These are phyloP conservation scores for Gaertneriomyces semiglobifer DNA, from an alignment of 192 early-diverging fungal species.

Conservation along the genomic window DNA sequence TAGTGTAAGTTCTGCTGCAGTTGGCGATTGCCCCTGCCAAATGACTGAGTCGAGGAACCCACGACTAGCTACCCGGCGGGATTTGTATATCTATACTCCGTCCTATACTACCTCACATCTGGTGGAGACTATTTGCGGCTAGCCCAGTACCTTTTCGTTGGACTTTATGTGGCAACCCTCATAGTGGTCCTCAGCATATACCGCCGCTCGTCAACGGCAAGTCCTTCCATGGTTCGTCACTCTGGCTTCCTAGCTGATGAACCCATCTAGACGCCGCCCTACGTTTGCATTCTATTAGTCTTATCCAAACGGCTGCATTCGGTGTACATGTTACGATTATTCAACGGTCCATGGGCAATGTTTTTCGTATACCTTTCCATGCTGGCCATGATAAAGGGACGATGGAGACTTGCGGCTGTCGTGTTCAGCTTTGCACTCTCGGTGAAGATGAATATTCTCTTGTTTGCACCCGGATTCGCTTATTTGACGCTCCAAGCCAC, in stretches of 20 bases:
- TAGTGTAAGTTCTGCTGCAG: slow-evolving; percentile 61
- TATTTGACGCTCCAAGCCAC: slow-evolving; percentile 55
- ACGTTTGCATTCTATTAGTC: slow-evolving; percentile 58
- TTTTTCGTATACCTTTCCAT: slow-evolving; percentile 69
- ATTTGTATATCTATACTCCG: slow-evolving; percentile 82
- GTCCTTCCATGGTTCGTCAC: not conserved
- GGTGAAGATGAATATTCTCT: slow-evolving; percentile 92
- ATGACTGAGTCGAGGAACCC: too few species aligned
- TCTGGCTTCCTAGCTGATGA: not conserved
- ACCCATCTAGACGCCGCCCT: slow-evolving; percentile 57
- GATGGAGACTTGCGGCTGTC: slow-evolving; percentile 50
- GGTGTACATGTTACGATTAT: slow-evolving; percentile 85
- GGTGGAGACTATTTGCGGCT: slow-evolving; percentile 63
- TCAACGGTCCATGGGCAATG: slow-evolving; percentile 93
- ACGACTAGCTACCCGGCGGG: slow-evolving; percentile 81
- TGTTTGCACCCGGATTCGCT: slow-evolving; percentile 86
- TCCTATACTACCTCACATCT: slow-evolving; percentile 65
- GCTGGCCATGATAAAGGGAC: slow-evolving; percentile 54
- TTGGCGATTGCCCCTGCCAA: not conserved
- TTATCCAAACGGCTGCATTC: slow-evolving; percentile 89
- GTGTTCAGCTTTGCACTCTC: slow-evolving; percentile 78
- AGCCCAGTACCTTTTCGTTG: slow-evolving; percentile 84
- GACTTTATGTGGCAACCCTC: slow-evolving; percentile 67
- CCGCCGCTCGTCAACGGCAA: slow-evolving; percentile 35
- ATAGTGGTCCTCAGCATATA: slow-evolving; percentile 69